phyloP scores from a whole-genome alignment of 2,329 filamentous ascomycete species.

The Colletotrichum lupini region DNA sequence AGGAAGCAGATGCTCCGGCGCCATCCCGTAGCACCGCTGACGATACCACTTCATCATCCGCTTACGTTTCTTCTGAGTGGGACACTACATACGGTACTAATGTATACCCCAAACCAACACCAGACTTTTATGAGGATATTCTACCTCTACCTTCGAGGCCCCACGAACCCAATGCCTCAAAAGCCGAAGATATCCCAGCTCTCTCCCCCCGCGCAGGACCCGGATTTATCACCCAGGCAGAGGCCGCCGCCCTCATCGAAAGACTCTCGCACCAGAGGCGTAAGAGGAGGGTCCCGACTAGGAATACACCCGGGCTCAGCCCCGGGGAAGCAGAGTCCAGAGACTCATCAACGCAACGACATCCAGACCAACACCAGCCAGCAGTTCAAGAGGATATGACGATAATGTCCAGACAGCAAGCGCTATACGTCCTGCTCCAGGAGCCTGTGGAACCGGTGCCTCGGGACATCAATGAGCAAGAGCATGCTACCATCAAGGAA shows the following conservation, averaged over 20 bases:
- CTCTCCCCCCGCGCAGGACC: no score
- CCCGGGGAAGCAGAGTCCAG: not conserved
- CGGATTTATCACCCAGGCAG: not conserved
- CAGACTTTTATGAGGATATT: not conserved
- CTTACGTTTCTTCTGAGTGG: not conserved
- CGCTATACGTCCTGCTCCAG: not conserved
- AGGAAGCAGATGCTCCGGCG: not conserved
- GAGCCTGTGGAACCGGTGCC: not conserved
- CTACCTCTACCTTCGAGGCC: no score
- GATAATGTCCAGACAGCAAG: not conserved
- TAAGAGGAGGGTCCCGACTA: not conserved
- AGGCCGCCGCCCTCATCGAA: not conserved
- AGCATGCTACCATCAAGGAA: not conserved
- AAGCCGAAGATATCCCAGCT: not conserved
- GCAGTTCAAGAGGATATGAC: not conserved
- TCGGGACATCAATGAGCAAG: not conserved
- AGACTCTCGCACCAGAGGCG: not conserved
- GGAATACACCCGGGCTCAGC: not conserved
- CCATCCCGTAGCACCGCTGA: no score
- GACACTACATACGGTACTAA: not conserved
- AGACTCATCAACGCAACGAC: not conserved
- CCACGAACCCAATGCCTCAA: not conserved
- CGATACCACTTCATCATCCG: not conserved
- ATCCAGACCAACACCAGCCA: not conserved
- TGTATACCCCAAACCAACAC: not conserved